Base-by-base conservation (phyloP, 768 basidiomycete genomes). In the Pulveroboletus sp. region DNA sequence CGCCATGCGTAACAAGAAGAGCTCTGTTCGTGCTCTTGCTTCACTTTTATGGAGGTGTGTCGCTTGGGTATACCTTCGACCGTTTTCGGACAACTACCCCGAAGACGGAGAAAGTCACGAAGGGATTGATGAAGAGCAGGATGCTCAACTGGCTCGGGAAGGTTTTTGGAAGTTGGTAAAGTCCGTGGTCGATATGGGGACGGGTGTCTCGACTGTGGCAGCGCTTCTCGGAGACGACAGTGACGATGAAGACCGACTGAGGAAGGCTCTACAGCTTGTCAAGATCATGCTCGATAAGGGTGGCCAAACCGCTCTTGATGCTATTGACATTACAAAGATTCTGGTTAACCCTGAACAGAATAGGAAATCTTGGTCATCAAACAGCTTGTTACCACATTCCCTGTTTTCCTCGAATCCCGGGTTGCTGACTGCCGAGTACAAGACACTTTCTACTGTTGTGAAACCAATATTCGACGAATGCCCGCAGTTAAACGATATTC, bases 31-130 rank as follows among this genome's bases (percentile, higher is more conserved):
- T 12, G 79, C 75, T 5, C 66, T 90, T 1, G 76, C 75, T 3
- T 78, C 79, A 47, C 59, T 85, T 4, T 70, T 80, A 17, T 92
- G 88, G 89, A 78, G 86, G 5, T 71, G 76, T 36, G 59, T 84
- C 31, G 66, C 74, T 6, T 89, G 86, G 86, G 76, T 72, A 10
- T 89, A 81, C 62, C 74, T 85, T 63, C 81, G 77, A 47, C 80
- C 83, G 1, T 73, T 76, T 6, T 65, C 62, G 28, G 58, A 52
- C 24, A 31, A 2, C 11, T 36, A 4, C 28, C 49, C 58, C 30
- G 67, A 69, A 33, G 63, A 58, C 6, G 63, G 63, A 15, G 66
- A 65, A 21, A 43, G 45, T 49, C 33, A 46, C 1, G 58, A 51
- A 31, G 57, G 42, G 17, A 57, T 49, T 24, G 53, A 46, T 8